phyloP scores from a whole-genome alignment of 805 yeast species.

The Saccharomycodes ludwigii region DNA sequence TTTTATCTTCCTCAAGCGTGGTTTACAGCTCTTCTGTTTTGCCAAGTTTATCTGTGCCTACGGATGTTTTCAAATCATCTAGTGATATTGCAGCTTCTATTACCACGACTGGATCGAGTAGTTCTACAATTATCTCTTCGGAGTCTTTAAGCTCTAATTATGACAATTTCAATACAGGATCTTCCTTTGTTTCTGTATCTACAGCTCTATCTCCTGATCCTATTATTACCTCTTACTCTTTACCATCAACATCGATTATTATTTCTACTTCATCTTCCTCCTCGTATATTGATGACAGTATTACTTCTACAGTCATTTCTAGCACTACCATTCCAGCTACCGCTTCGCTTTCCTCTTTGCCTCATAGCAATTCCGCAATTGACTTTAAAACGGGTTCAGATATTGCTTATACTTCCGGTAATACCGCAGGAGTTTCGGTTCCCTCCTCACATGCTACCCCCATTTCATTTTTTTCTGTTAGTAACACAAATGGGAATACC shows the following conservation, averaged over 20 bases:
- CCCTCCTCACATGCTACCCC: too few species aligned
- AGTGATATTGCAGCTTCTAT: conserved; percentile 3
- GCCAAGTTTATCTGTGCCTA: too few species aligned
- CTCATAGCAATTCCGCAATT: conserved; percentile 1
- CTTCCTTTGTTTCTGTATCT: conserved; percentile 1
- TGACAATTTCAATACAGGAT: not conserved
- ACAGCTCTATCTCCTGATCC: not conserved
- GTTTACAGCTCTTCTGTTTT: too few species aligned
- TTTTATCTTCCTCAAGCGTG: too few species aligned
- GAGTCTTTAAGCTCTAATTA: not conserved
- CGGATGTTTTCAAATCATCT: too few species aligned
- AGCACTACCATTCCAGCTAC: conserved; percentile 7
- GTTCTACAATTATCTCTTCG: not conserved
- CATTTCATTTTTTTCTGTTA: too few species aligned
- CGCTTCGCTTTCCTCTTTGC: conserved; percentile 2
- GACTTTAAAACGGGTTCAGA: not conserved
- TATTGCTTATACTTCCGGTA: not conserved
- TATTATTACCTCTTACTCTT: not conserved
- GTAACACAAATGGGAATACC: too few species aligned
- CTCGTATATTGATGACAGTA: not conserved
- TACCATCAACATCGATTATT: not conserved
- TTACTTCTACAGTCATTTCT: too few species aligned
- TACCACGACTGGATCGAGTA: too few species aligned
- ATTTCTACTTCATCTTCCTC: conserved; percentile 2
- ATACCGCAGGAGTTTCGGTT: too few species aligned